Evolutionary conservation across 768 basidiomycete genomes (phyloP), one percentile per base, ranked within the genome.

Genomic region (Lactarius pseudohatsudake): DNA sequence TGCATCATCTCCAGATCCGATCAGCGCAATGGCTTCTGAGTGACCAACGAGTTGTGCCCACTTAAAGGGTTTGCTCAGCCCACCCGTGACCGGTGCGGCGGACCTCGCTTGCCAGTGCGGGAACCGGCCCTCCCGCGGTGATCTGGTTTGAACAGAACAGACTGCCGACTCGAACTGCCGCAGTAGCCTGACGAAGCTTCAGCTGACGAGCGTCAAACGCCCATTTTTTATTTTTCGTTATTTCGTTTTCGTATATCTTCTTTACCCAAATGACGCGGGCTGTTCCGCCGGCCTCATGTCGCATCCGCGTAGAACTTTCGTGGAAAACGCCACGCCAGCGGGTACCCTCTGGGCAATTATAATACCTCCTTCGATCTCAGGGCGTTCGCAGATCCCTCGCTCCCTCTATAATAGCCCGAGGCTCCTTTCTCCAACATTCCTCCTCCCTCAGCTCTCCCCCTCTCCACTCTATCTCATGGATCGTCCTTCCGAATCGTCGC

Each of bases 241-340:
- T 57, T n/a, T 57, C 57, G 55, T 32, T 57, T 65, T 57, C 43
- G 67, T 61, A 50, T 61, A 57, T 50, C 64, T 61, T 57, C 41
- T 67, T 53, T 66, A 67, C 65, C 67, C 41, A 67, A 68, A 67
- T 56, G 62, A 67, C 66, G 62, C 53, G 57, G 57, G 34, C 62
- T 57, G 41, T 67, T 64, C 66, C 66, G 66, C 54, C 66, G 62
- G 66, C 66, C 61, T 67, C 66, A 67, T 67, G 66, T 64, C 57
- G 15, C 41, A 32, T 67, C 66, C 60, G 30, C 61, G 60, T 62
- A 67, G 59, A 67, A 57, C 26, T 61, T 43, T 61, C 67, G 68
- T 69, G 68, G 68, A 69, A 69, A 67, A 67, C 65, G 68, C 68
- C 68, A 69, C 65, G 61, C 68, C 68, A 66, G 66, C 65, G 68